These are phyloP conservation scores for Heliocybe sulcata DNA, from an alignment of 1,284 basidiomycete species.

Conservation along the genomic window DNA sequence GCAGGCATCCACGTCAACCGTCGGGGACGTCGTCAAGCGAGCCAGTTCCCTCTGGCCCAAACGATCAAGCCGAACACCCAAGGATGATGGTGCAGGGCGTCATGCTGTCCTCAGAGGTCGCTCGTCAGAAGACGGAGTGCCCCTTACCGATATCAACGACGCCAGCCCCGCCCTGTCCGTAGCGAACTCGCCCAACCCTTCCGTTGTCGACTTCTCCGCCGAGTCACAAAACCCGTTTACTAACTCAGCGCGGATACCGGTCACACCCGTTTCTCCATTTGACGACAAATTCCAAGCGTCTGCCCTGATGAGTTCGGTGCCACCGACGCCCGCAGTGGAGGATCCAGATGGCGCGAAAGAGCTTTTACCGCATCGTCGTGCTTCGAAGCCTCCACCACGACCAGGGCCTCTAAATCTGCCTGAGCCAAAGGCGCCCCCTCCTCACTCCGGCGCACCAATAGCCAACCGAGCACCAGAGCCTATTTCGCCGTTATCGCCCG, in stretches of 20 bases:
- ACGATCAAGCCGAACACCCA: constrained; percentile 21
- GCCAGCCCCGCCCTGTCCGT: constrained; percentile 22
- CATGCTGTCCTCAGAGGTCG: constrained; percentile 28
- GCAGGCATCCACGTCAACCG: constrained; percentile 33
- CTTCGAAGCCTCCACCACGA: constrained; percentile 23
- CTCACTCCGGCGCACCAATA: constrained; percentile 24
- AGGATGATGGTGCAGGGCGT: constrained; percentile 24
- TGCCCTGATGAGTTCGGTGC: constrained; percentile 20
- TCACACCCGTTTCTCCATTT: constrained; percentile 38
- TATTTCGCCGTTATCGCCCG: constrained; percentile 24
- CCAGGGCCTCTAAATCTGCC: constrained; percentile 54
- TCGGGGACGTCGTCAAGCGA: constrained; percentile 46
- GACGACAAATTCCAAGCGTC: constrained; percentile 26
- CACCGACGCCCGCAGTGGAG: constrained; percentile 9
- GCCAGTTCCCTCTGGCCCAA: constrained; percentile 44
- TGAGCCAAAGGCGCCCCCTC: constrained; percentile 48
- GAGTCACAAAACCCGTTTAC: constrained; percentile 40
- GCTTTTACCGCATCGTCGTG: constrained; percentile 10
- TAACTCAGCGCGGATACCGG: constrained; percentile 33
- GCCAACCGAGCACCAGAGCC: constrained; percentile 30
- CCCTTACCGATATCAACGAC: constrained; percentile 41
- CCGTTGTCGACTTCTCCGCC: constrained; percentile 16
- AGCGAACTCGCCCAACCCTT: constrained; percentile 30
- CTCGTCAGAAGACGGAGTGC: constrained; percentile 33
- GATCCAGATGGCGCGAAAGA: constrained; percentile 10